Percentiles rank a stretch among this genome's conserved stretches.
Evolutionary conservation across 495 filamentous ascomycete species (phyloP).

Genomic region (Articulospora tetracladia): DNA sequence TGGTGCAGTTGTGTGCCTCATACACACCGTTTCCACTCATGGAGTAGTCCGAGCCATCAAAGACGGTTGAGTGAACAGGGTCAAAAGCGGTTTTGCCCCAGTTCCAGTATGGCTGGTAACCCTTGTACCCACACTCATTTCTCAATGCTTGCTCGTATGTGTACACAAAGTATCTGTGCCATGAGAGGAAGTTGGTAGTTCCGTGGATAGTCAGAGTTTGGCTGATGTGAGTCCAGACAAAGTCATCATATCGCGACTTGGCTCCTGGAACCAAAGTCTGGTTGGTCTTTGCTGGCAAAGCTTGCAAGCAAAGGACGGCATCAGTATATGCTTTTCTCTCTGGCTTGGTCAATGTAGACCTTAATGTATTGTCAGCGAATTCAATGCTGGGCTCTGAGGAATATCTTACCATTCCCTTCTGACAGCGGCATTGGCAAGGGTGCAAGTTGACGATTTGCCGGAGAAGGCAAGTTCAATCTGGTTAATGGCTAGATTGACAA

Average conservation of each 20-base stretch:
- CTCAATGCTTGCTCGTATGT: slow-evolving; percentile 64
- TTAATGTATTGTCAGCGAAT: slow-evolving; percentile 16
- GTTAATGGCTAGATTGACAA: slow-evolving; percentile 19
- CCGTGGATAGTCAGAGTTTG: slow-evolving; percentile 61
- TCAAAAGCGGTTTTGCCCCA: slow-evolving; percentile 50
- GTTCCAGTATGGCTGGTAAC: slow-evolving; percentile 39
- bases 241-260: slow-evolving; percentile 60
- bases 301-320: slow-evolving; percentile 63
- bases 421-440: slow-evolving; percentile 36
- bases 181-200: slow-evolving; percentile 60
- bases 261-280: slow-evolving; percentile 35
- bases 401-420: slow-evolving; percentile 41
- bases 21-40: slow-evolving; percentile 59
- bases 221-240: slow-evolving; percentile 60
- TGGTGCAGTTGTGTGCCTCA: slow-evolving; percentile 30
- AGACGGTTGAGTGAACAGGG: slow-evolving; percentile 56
- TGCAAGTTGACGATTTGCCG: slow-evolving; percentile 31
- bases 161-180: slow-evolving; percentile 68
- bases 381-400: neutral
- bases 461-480: slow-evolving; percentile 5
- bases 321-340: slow-evolving; percentile 52
- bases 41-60: slow-evolving; percentile 59
- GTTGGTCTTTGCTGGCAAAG: slow-evolving; percentile 40
- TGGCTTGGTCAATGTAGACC: slow-evolving; percentile 35
- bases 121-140: slow-evolving; percentile 68